These are phyloP conservation scores for Blastocystis sp. DNA, from an alignment of 352 stramenopile genomes.

Conservation along the genomic window DNA sequence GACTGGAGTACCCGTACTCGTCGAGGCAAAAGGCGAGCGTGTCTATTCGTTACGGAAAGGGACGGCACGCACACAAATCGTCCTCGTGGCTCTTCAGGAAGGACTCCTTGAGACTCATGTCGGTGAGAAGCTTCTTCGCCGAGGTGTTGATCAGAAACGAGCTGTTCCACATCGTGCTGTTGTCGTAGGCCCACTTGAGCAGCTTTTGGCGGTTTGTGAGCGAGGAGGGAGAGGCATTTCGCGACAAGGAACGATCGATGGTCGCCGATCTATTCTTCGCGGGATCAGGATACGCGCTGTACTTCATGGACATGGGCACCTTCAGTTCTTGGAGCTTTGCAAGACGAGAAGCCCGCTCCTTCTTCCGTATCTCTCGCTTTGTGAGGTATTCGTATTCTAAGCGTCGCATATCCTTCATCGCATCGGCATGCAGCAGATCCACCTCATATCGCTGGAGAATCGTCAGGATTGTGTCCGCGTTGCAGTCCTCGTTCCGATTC, in stretches of 20 bases:
- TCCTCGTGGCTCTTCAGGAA: slow-evolving; percentile 46
- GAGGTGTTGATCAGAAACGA: background rate
- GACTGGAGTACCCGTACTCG: slow-evolving; percentile 50
- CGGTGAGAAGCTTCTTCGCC: slow-evolving; percentile 1
- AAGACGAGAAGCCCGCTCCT: background rate
- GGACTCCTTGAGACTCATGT: background rate
- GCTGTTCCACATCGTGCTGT: background rate
- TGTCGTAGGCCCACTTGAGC: slow-evolving; percentile 36
- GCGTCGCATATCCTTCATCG: slow-evolving; percentile 48
- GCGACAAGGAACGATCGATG: no score
- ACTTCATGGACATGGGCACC: background rate
- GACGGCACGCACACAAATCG: slow-evolving; percentile 7
- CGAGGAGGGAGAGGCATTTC: background rate
- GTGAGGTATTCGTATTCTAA: slow-evolving; percentile 34
- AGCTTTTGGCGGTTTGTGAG: slow-evolving; percentile 35
- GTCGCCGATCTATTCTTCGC: no score
- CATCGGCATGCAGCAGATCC: slow-evolving; percentile 24
- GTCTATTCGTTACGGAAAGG: background rate
- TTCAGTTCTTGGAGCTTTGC: background rate
- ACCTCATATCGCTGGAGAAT: slow-evolving; percentile 21
- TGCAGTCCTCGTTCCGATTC: slow-evolving; percentile 17
- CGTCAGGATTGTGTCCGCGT: slow-evolving; percentile 17
- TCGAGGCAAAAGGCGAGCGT: slow-evolving; percentile 50
- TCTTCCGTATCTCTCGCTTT: background rate
- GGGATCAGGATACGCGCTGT: background rate